Conservation (phyloP, 345 rosid species). For the Anacardium occidentale region DNA sequence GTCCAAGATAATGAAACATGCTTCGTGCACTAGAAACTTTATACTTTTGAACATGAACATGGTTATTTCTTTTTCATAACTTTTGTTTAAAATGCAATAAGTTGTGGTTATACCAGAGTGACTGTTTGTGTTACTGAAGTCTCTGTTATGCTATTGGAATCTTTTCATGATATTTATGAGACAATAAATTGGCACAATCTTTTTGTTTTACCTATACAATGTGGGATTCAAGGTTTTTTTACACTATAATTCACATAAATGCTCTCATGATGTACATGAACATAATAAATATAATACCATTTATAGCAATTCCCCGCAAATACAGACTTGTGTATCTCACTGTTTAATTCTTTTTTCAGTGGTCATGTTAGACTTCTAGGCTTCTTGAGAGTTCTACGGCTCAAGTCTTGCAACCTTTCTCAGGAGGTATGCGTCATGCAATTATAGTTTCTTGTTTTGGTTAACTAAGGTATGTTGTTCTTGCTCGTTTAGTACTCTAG, state of each 20-base stretch:
- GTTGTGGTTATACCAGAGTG: neutral
- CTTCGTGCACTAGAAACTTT: neutral
- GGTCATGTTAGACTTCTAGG: constrained; percentile 61
- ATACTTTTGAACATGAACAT: neutral
- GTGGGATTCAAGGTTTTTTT: neutral
- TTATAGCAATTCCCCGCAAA: neutral
- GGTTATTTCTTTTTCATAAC: neutral
- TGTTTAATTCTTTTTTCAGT: constrained; percentile 43
- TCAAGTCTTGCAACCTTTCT: constrained; percentile 60
- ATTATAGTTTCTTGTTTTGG: neutral
- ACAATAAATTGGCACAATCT: neutral
- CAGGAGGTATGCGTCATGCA: constrained; percentile 52
- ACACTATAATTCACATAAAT: neutral
- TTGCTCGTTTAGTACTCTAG: neutral
- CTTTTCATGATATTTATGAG: neutral
- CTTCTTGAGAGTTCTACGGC: constrained; percentile 57
- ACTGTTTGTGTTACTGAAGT: neutral
- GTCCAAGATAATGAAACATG: neutral
- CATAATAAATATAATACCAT: neutral
- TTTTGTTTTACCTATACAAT: neutral
- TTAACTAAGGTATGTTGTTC: neutral
- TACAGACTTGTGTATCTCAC: neutral
- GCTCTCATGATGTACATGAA: neutral
- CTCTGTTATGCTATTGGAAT: neutral
- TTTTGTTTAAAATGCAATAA: neutral